phyloP scores from a whole-genome alignment of 495 filamentous ascomycete species.

The Daldinia bambusicola region DNA sequence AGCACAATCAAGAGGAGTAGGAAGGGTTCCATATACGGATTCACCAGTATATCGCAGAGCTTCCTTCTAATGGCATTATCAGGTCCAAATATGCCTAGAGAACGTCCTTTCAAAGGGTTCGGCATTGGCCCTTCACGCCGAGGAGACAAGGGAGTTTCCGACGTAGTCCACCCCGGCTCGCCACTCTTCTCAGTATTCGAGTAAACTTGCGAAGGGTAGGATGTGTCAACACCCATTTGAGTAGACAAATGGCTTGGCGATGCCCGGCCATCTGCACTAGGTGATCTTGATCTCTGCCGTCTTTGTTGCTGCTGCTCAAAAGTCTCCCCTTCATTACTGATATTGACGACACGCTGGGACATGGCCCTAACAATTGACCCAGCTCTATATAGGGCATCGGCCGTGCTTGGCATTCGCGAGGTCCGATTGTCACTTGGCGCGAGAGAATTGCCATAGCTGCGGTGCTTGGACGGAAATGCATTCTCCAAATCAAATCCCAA shows the following conservation, averaged over 20 bases:
- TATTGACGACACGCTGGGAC: conserved; percentile 96
- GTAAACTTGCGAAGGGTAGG: conserved; percentile 58
- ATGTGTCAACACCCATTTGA: conserved; percentile 64
- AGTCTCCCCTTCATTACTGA: conserved; percentile 84
- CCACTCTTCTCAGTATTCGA: conserved; percentile 59
- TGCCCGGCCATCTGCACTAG: conserved; percentile 53
- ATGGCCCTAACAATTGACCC: conserved; percentile 95
- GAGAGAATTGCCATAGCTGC: conserved; percentile 61
- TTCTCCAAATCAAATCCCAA: conserved; percentile 64
- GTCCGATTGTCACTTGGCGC: conserved; percentile 56
- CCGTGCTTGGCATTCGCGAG: conserved; percentile 68
- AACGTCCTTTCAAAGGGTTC: conserved; percentile 89
- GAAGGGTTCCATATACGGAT: conserved; percentile 85
- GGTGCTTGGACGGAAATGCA: conserved; percentile 55
- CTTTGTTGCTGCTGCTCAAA: conserved; percentile 72
- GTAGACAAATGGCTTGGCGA: conserved; percentile 50
- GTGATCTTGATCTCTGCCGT: conserved; percentile 69
- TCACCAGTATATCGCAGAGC: conserved; percentile 88
- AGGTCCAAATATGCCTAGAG: conserved; percentile 84
- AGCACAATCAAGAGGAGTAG: conserved; percentile 88
- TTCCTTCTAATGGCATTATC: conserved; percentile 76
- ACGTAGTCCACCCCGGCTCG: conserved; percentile 51
- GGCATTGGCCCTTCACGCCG: conserved; percentile 59
- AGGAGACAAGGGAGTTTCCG: conserved; percentile 42
- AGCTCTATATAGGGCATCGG: conserved; percentile 76